Evolutionary conservation across 1,284 basidiomycete genomes (phyloP), one percentile per base, ranked within the genome.

Genomic region (Puccinia horiana): DNA sequence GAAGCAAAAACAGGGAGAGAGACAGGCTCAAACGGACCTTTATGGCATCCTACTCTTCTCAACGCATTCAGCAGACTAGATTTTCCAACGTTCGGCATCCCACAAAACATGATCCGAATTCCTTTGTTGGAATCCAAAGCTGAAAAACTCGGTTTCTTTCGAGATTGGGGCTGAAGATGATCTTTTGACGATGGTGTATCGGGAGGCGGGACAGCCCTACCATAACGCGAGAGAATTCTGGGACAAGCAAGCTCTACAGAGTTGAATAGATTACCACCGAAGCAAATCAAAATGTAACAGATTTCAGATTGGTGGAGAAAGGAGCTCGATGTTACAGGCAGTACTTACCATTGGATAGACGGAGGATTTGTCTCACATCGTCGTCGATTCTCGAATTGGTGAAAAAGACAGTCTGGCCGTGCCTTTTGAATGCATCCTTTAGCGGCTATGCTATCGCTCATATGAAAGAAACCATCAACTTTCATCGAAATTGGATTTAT

Each of bases 31-130:
- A 40, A 89, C 91, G 84, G 86, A 95, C 94, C 93, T 86, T 94
- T 94, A 83, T 91, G 89, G 44, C 96, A 93, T 4, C 96, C 96
- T 83, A 92, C 92, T 85, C 92, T 92, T 61, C 97, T 90, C n/a
- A 99, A 89, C 0, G 93, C 92, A 86, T 99, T 99, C 20, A 99
- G 88, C 75, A 99, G 88, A 3, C 94, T 95, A 40, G 95, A 97
- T 88, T 99, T 99, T 72, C 97, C 97, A 61, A 98, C 95, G 86
- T 99, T 99, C 5, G 96, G 96, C 96, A 99, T 99, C 35, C 96
- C 96, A 76, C 96, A 92, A 35, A 97, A 94, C 6, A 97, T 90
- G 11, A 98, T 91, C 85, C 95, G 94, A 83, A 94, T 88, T 86
- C 94, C 92, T 82, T 91, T 90, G 16, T 49, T 56, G 26, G 52